Evolutionary conservation across 2,329 filamentous ascomycete genomes (phyloP).

Genomic region (Microdochium trichocladiopsis): DNA sequence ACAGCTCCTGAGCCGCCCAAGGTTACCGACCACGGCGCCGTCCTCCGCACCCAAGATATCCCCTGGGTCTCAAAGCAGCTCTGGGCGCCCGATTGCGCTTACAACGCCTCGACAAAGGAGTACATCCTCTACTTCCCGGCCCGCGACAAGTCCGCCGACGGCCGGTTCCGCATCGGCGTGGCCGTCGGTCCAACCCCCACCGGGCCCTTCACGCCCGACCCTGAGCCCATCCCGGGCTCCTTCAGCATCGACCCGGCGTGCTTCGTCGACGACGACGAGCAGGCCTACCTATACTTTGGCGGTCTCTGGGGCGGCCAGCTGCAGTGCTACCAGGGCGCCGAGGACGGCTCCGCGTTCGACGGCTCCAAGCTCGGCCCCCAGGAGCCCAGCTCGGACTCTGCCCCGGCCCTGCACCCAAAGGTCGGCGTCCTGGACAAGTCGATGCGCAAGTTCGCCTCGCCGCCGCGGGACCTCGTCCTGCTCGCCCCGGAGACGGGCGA

Average conservation of each 20-base stretch:
- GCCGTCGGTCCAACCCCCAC: slow-evolving; percentile 56
- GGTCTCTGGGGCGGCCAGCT: slow-evolving; percentile 77
- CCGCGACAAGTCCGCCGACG: slow-evolving; percentile 49
- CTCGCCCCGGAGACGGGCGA: slow-evolving; percentile 53
- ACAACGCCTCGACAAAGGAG: slow-evolving; percentile 48
- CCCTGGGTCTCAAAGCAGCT: slow-evolving; percentile 75
- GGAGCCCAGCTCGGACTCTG: slow-evolving; percentile 47
- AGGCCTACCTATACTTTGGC: slow-evolving; percentile 67
- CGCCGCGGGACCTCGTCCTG: slow-evolving; percentile 55
- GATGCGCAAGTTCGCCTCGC: slow-evolving; percentile 54
- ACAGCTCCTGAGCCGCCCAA: slow-evolving; percentile 39
- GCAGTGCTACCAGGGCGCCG: slow-evolving; percentile 61
- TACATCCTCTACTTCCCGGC: slow-evolving; percentile 77
- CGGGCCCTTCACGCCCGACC: slow-evolving; percentile 63
- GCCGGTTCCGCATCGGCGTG: slow-evolving; percentile 69
- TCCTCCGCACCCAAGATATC: slow-evolving; percentile 56
- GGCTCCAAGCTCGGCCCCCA: slow-evolving; percentile 43
- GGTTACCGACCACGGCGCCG: slow-evolving; percentile 68
- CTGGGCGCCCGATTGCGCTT: slow-evolving; percentile 73
- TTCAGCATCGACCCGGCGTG: slow-evolving; percentile 73
- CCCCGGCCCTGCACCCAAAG: slow-evolving; percentile 59
- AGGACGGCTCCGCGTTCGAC: slow-evolving; percentile 42
- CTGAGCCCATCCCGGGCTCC: slow-evolving; percentile 57
- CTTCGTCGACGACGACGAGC: slow-evolving; percentile 62
- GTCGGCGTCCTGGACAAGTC: slow-evolving; percentile 57